Evolutionary conservation across 2,329 filamentous ascomycete genomes (phyloP).

Genomic region (Stemphylium lycopersici): DNA sequence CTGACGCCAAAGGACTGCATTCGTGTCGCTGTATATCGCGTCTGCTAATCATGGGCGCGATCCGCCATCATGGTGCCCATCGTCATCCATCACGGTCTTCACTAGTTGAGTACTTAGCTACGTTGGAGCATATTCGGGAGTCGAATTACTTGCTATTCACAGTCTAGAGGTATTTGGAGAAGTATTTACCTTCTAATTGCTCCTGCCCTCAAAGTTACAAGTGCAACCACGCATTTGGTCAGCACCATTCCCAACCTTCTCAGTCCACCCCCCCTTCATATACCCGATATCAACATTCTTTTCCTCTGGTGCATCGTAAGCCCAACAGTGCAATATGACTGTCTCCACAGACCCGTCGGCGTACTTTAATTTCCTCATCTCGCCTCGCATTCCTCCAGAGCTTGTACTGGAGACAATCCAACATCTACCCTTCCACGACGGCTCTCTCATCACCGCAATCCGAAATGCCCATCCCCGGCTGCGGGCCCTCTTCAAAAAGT

Average conservation of each 20-base stretch:
- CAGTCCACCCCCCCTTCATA: background rate
- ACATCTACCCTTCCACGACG: slow-evolving; percentile 33
- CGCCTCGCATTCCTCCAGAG: slow-evolving; percentile 32
- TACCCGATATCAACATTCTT: background rate
- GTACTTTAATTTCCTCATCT: slow-evolving; percentile 16
- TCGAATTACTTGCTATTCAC: background rate
- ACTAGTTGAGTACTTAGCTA: slow-evolving; percentile 15
- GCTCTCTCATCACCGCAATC: slow-evolving; percentile 25
- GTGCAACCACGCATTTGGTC: background rate
- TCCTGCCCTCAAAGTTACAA: slow-evolving; percentile 5
- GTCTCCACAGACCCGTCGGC: background rate
- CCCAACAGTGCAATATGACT: slow-evolving; percentile 18
- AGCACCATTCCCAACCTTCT: background rate
- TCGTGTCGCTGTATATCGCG: background rate
- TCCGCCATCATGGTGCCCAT: slow-evolving; percentile 34
- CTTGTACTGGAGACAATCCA: slow-evolving; percentile 36
- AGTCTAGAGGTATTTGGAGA: background rate
- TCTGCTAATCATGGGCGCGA: slow-evolving; percentile 3
- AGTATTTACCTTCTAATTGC: background rate
- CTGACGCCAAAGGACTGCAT: background rate
- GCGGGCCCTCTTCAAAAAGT: slow-evolving; percentile 23
- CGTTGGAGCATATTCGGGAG: slow-evolving; percentile 3
- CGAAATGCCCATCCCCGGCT: slow-evolving; percentile 27
- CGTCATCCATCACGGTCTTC: slow-evolving; percentile 38
- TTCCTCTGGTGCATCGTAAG: background rate